Evolutionary conservation across 106 monocot species (phyloP).

Genomic region (Dioscorea dumetorum): DNA sequence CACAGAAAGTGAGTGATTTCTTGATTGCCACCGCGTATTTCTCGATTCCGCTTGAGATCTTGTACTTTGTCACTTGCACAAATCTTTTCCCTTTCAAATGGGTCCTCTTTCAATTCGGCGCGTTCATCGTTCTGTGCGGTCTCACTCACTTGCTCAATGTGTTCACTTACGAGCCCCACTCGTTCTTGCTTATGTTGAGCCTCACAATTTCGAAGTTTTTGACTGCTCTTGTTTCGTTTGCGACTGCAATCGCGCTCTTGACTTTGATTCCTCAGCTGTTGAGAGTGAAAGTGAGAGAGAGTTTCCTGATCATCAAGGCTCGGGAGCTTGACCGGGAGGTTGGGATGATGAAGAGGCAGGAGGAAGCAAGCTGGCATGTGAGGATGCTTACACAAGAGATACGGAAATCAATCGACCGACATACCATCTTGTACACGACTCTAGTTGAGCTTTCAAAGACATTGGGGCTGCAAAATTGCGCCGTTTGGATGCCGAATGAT

Average conservation of each 20-base stretch:
- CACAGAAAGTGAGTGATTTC: conserved; percentile 42
- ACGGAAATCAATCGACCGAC: conserved; percentile 20
- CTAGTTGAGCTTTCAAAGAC: conserved; percentile 30
- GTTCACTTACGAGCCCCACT: conserved; percentile 45
- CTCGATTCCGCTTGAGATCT: conserved; percentile 47
- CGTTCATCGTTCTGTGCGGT: conserved; percentile 44
- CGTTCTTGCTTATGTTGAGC: conserved; percentile 28
- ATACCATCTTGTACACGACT: conserved; percentile 26
- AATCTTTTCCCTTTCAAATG: conserved; percentile 45
- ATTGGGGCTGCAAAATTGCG: conserved; percentile 21
- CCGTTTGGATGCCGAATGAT: conserved; percentile 20
- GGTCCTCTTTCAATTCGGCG: conserved; percentile 40
- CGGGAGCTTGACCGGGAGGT: conserved; percentile 16
- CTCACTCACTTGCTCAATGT: conserved; percentile 34
- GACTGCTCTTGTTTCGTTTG: conserved; percentile 40
- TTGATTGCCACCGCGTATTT: conserved; percentile 26
- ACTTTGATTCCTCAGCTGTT: conserved; percentile 42
- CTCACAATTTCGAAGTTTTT: conserved; percentile 44
- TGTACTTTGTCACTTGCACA: conserved; percentile 46
- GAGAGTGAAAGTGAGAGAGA: conserved; percentile 19
- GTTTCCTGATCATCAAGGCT: conserved; percentile 14
- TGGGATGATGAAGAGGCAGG: conserved; percentile 20
- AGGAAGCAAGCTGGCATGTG: conserved; percentile 29
- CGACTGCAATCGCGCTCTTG: conserved; percentile 36
- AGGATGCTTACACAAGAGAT: conserved; percentile 28